phyloP scores from a whole-genome alignment of 352 stramenopile species.

The Phytophthora crassamura region DNA sequence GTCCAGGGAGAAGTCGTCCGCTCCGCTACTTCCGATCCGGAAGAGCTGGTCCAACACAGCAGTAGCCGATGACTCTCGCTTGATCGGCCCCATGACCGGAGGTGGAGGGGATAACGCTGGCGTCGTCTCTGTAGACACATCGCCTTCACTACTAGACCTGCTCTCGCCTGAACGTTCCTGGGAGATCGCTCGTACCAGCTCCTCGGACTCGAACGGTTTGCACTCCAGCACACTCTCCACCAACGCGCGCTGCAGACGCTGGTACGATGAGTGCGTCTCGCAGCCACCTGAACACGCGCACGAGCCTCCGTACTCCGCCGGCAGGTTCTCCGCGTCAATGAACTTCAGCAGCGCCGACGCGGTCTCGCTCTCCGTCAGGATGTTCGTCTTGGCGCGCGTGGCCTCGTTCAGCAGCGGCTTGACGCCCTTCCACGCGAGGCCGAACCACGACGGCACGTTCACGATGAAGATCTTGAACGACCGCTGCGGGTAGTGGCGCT shows the following conservation, averaged over 20 bases:
- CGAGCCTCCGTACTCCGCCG: constrained; percentile 72
- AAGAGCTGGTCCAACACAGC: constrained; percentile 33
- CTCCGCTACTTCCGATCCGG: constrained; percentile 28
- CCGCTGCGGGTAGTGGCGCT: constrained; percentile 87
- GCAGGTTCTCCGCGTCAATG: constrained; percentile 73
- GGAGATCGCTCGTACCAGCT: constrained; percentile 33
- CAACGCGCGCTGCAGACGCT: constrained; percentile 58
- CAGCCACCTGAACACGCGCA: constrained; percentile 74
- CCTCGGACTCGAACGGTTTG: constrained; percentile 53
- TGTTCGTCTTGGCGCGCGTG: constrained; percentile 89
- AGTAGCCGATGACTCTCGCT: constrained; percentile 32
- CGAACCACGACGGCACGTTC: constrained; percentile 93
- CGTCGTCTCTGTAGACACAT: constrained; percentile 10
- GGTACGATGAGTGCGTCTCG: constrained; percentile 70
- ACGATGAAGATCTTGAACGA: constrained; percentile 94
- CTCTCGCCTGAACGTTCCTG: constrained; percentile 28
- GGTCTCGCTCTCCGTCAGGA: constrained; percentile 77
- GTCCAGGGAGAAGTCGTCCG: constrained; percentile 29
- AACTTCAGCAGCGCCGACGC: constrained; percentile 53
- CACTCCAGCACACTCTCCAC: constrained; percentile 60
- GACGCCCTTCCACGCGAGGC: constrained; percentile 91
- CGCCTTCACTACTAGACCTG: constrained; percentile 27
- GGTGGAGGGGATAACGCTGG: constrained; percentile 6
- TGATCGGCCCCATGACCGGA: constrained; percentile 23
- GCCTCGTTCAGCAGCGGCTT: constrained; percentile 89